Base-by-base conservation (phyloP, 1,284 basidiomycete genomes). In the Tylopilus orsonianus region DNA sequence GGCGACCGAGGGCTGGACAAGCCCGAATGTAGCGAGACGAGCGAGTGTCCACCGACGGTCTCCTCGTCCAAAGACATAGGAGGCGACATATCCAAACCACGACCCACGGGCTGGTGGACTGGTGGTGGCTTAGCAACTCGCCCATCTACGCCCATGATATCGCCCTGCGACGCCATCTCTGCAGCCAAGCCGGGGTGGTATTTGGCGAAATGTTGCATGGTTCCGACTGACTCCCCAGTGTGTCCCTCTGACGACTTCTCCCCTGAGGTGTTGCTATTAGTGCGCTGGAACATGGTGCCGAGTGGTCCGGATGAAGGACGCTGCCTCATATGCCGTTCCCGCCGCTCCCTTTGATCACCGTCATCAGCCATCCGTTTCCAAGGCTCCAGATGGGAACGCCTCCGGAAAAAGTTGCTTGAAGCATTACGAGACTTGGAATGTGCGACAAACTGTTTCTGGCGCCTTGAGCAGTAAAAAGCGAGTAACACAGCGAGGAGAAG, bases 261-360 rank as follows among this genome's bases (percentile, higher is more conserved):
- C 4, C 30, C 65, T 20, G 63, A 65, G 5, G 22, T 22, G 20
- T 46, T 59, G 41, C 65, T 68, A 12, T 40, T 48, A 5, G 63
- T 50, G 35, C 61, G 66, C 9, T 84, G 80, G 71, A 86, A 87
- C 81, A 87, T 81, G 34, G 73, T 75, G 35, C 64, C 64, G 6
- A 82, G 73, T 54, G 77, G 71, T 1, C 67, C 72, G 1, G 64
- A 58, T 37, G 70, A 64, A 22, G 69, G 62, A 40, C 72, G 73
- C 50, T 75, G 73, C 50, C 70, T 66, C 61, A 66, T 68, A 23
- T 41, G 18, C 29, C 39, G 55, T 34, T 39, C 49, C 49, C 50
- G 40, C 22, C 65, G 69, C 47, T 75, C 74, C 72, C 67, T 71
- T 50, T 64, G 72, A 56, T 77, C 72, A 5, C 59, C 66, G 2